Conservation (phyloP, 768 basidiomycete species). For the Boletellus sp. region DNA sequence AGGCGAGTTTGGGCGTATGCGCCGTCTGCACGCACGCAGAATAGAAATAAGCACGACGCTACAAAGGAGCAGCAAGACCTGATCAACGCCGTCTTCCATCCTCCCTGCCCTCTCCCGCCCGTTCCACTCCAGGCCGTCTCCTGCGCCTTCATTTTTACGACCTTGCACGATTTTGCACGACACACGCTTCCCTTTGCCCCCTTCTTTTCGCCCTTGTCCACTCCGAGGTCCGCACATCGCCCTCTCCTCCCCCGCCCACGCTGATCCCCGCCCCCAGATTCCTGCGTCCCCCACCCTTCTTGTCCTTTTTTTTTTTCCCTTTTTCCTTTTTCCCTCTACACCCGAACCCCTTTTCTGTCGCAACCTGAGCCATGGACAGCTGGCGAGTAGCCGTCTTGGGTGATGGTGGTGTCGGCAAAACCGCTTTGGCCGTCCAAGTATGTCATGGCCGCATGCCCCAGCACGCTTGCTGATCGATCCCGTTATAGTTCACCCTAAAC, state of each 20-base stretch:
- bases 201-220: slow-evolving; percentile 34
- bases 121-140: slow-evolving; percentile 25
- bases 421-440: slow-evolving; percentile 92
- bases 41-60: slow-evolving; percentile 32
- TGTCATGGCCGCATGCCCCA: slow-evolving; percentile 22
- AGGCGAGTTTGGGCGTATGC: slow-evolving; percentile 6
- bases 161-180: slow-evolving; percentile 67
- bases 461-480: slow-evolving; percentile 9
- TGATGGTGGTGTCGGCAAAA: slow-evolving; percentile 97
- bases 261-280: slow-evolving; percentile 20
- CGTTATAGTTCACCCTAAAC: slow-evolving; percentile 83
- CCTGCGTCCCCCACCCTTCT: slow-evolving; percentile 19
- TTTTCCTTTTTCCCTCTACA: slow-evolving; percentile 20
- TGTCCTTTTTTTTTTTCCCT: slow-evolving; percentile 22
- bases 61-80: slow-evolving; percentile 27
- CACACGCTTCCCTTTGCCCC: slow-evolving; percentile 43
- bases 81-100: slow-evolving; percentile 33
- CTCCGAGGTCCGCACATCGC: slow-evolving; percentile 27
- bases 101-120: slow-evolving; percentile 26
- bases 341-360: slow-evolving; percentile 9
- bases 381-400: slow-evolving; percentile 96
- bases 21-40: slow-evolving; percentile 26
- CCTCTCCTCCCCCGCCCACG: slow-evolving; percentile 13
- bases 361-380: slow-evolving; percentile 68
- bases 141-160: slow-evolving; percentile 51